Percentiles rank a stretch among this genome's conserved stretches.
Evolutionary conservation across 2,329 filamentous ascomycete species (phyloP).

Genomic region (Paecilomyces formosus): DNA sequence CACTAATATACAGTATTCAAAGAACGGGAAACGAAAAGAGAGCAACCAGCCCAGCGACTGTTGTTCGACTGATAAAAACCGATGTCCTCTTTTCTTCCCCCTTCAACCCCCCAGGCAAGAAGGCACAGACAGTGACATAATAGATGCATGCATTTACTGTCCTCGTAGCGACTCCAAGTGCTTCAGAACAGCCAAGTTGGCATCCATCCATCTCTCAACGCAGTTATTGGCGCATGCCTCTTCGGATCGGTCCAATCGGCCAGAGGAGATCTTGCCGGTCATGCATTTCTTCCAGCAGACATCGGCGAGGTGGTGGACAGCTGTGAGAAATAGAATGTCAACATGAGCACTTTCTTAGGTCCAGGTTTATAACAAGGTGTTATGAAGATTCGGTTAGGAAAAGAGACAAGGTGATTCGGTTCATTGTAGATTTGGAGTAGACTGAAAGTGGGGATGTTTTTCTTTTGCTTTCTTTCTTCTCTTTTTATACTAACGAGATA

Average conservation of each 20-base stretch:
- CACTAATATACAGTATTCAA: neutral
- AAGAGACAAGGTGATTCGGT: neutral
- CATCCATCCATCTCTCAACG: constrained; percentile 87
- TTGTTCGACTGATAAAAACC: neutral
- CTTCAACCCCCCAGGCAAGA: neutral
- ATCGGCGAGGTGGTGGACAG: constrained; percentile 61
- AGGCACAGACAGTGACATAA: neutral
- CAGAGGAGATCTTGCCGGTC: constrained; percentile 61
- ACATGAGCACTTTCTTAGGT: neutral
- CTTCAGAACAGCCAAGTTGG: constrained; percentile 75
- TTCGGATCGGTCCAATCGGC: constrained; percentile 68
- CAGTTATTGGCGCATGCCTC: constrained; percentile 84
- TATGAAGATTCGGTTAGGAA: neutral
- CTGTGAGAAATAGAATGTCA: constrained; percentile 27
- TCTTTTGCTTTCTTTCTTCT: too few species aligned
- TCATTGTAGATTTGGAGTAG: too few species aligned
- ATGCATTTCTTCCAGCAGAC: constrained; percentile 96
- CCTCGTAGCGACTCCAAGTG: constrained; percentile 63
- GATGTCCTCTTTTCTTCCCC: neutral
- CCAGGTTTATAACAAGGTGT: constrained; percentile 1
- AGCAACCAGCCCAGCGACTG: neutral
- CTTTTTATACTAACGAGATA: neutral
- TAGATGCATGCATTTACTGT: constrained; percentile 15
- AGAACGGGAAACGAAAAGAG: too few species aligned
- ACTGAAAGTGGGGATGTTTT: too few species aligned